Percentiles rank a stretch among this genome's conserved stretches.
phyloP scores from a whole-genome alignment of 1,139 yeast species.

The Scheffersomyces titani region DNA sequence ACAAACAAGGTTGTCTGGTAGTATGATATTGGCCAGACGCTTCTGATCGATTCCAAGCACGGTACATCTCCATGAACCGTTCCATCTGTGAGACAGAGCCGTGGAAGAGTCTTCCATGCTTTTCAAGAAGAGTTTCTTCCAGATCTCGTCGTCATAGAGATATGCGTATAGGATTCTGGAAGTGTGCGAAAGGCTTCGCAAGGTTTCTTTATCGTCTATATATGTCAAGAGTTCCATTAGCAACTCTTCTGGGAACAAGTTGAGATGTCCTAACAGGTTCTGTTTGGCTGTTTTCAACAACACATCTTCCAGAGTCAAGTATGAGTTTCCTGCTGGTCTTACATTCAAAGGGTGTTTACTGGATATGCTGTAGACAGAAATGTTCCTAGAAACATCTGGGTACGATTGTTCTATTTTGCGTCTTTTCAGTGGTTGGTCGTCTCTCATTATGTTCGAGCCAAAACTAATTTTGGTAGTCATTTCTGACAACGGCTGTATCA shows the following conservation, averaged over 20 bases:
- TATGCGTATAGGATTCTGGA: slow-evolving; percentile 75
- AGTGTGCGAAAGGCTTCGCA: slow-evolving; percentile 53
- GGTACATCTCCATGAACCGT: slow-evolving; percentile 77
- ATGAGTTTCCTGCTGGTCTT: slow-evolving; percentile 69
- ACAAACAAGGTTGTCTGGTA: slow-evolving; percentile 37
- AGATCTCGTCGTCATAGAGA: slow-evolving; percentile 70
- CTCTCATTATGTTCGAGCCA: background rate
- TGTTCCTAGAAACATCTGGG: slow-evolving; percentile 18
- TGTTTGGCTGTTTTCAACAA: slow-evolving; percentile 24
- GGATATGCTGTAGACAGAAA: slow-evolving; percentile 24
- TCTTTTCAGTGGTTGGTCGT: background rate
- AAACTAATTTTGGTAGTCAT: background rate
- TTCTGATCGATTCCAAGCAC: slow-evolving; percentile 40
- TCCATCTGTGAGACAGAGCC: slow-evolving; percentile 46
- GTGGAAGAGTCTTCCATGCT: slow-evolving; percentile 14
- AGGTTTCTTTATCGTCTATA: slow-evolving; percentile 44
- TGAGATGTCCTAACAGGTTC: slow-evolving; percentile 54
- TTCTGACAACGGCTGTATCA: background rate
- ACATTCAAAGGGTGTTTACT: slow-evolving; percentile 71
- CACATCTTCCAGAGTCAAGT: slow-evolving; percentile 21
- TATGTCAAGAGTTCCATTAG: slow-evolving; percentile 48
- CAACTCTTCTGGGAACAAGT: slow-evolving; percentile 59
- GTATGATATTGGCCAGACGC: slow-evolving; percentile 42
- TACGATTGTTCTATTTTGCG: slow-evolving; percentile 7
- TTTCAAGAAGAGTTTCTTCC: slow-evolving; percentile 62